Percentiles rank a stretch among this genome's conserved stretches.
phyloP scores from a whole-genome alignment of 2,329 filamentous ascomycete species.

The Ceratocystis lukuohia region DNA sequence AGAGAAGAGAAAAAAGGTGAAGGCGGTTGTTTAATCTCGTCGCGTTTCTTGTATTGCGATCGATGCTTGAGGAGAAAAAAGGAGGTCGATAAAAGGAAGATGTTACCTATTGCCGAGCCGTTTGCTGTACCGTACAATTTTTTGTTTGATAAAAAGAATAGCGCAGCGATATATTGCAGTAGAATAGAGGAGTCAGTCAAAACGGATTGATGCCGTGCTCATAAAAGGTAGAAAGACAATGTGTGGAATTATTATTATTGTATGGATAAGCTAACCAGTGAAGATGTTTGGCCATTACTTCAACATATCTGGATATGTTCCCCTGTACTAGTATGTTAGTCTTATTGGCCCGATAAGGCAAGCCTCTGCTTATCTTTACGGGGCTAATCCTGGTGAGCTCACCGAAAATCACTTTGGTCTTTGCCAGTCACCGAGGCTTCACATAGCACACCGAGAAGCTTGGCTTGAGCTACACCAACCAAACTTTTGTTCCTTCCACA shows the following conservation, averaged over 20 bases:
- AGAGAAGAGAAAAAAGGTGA: not conserved
- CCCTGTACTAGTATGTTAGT: not conserved
- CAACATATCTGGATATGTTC: not conserved
- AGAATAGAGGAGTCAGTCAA: not conserved
- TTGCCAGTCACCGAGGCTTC: not conserved
- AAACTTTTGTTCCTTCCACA: not conserved
- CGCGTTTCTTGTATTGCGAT: not conserved
- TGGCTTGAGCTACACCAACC: not conserved
- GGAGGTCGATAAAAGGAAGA: not conserved
- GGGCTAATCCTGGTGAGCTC: not conserved
- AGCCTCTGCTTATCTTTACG: not conserved
- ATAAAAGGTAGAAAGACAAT: not conserved
- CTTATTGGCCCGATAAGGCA: not conserved
- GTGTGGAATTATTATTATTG: not conserved
- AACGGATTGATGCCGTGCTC: not conserved
- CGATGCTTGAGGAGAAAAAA: not conserved
- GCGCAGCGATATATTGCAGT: no score
- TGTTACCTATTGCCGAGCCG: not conserved
- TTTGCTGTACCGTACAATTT: not conserved
- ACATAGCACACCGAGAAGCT: not conserved
- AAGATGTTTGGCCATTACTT: not conserved
- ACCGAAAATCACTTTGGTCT: not conserved
- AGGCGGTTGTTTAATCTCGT: not conserved
- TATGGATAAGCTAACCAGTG: not conserved
- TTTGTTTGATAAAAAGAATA: not conserved